Conservation (phyloP, 2,329 filamentous ascomycete species). For the Parastagonospora avenae region DNA sequence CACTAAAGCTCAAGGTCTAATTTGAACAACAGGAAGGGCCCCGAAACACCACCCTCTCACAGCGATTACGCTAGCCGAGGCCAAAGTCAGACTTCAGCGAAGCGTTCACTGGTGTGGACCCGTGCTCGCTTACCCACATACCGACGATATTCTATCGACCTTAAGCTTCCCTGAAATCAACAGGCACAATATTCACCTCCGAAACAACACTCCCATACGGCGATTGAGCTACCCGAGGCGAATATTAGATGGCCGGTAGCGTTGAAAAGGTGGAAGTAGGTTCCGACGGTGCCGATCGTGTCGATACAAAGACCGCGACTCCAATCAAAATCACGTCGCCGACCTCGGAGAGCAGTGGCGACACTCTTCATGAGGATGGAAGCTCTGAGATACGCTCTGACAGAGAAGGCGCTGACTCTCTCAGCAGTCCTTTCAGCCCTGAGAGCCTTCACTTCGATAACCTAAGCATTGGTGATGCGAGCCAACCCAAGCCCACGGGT, state of each 20-base stretch:
- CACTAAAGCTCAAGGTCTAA: too few species aligned
- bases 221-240: not conserved
- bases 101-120: too few species aligned
- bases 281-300: not conserved
- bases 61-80: too few species aligned
- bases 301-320: not conserved
- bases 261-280: not conserved
- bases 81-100: too few species aligned
- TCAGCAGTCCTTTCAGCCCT: constrained; percentile 15
- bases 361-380: constrained; percentile 17
- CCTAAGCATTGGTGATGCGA: constrained; percentile 10
- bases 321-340: constrained; percentile 1
- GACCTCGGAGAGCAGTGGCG: constrained; percentile 13
- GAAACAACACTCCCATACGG: too few species aligned
- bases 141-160: too few species aligned
- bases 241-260: constrained; percentile 2
- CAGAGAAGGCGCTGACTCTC: constrained; percentile 1
- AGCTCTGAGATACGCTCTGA: constrained; percentile 8
- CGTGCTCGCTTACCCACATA: too few species aligned
- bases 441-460: constrained; percentile 15
- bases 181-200: too few species aligned
- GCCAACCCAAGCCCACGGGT: not conserved
- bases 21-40: too few species aligned
- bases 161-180: too few species aligned
- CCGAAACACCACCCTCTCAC: too few species aligned